Evolutionary conservation across 2,329 filamentous ascomycete genomes (phyloP).

Genomic region (Monosporascus sp.): DNA sequence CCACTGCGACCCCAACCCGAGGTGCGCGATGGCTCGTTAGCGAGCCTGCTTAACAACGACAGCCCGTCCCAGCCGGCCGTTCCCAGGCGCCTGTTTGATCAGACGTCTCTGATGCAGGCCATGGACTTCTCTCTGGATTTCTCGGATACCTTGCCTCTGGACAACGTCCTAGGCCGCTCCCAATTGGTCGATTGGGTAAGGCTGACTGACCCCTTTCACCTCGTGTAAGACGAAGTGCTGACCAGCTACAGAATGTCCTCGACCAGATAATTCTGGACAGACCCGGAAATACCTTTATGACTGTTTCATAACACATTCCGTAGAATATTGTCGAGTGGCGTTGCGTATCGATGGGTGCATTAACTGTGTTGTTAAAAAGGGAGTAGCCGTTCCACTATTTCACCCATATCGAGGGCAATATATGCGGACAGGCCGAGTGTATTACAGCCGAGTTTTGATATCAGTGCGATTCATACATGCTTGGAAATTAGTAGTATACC

Average conservation of each 20-base stretch:
- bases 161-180: slow-evolving; percentile 29
- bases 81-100: neutral
- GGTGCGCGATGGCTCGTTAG: slow-evolving; percentile 24
- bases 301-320: slow-evolving; percentile 13
- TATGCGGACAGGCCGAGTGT: no score
- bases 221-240: slow-evolving; percentile 2
- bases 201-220: neutral
- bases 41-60: slow-evolving; percentile 27
- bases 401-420: no score
- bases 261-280: slow-evolving; percentile 23
- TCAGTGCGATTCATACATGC: no score
- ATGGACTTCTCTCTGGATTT: slow-evolving; percentile 25
- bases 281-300: slow-evolving; percentile 2
- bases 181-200: slow-evolving; percentile 37
- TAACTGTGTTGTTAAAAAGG: no score
- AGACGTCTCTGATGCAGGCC: slow-evolving; percentile 10
- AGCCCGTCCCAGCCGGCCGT: slow-evolving; percentile 10
- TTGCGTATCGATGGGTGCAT: no score
- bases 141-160: slow-evolving; percentile 29
- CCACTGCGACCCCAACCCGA: slow-evolving; percentile 19
- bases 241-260: slow-evolving; percentile 16
- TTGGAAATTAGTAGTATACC: no score
- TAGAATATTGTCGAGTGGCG: neutral
- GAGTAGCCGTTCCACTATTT: no score
- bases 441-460: no score